Percentiles rank a stretch among this genome's conserved stretches.
These are phyloP conservation scores for Rehmannia glutinosa DNA, from an alignment of 257 asterid species.

Conservation along the genomic window DNA sequence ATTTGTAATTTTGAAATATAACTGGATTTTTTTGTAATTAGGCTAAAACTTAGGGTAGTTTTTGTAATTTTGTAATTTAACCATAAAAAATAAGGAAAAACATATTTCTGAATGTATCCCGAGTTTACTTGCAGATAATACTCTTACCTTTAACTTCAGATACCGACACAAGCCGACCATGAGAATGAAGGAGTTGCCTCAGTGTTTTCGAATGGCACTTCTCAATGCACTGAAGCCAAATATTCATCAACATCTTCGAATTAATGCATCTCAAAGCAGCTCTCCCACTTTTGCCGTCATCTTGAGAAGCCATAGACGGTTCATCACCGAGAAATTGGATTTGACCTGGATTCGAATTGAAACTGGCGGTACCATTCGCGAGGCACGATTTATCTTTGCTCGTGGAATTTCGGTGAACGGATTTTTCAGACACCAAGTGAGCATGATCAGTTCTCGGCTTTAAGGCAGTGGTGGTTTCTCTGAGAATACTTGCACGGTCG, in stretches of 20 bases:
- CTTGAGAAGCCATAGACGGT: constrained; percentile 18
- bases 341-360: constrained; percentile 25
- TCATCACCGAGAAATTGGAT: constrained; percentile 24
- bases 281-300: constrained; percentile 31
- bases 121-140: background rate
- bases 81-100: background rate
- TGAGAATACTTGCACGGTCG: constrained; percentile 41
- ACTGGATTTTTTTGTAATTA: too few relatives aligned
- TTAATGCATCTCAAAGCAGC: constrained; percentile 41
- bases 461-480: constrained; percentile 42
- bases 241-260: constrained; percentile 52
- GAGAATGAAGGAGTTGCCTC: constrained; percentile 70
- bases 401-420: constrained; percentile 39
- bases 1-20: background rate
- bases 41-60: background rate
- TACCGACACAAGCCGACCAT: constrained; percentile 77
- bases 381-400: constrained; percentile 34
- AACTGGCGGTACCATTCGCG: constrained; percentile 19
- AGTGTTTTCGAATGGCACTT: constrained; percentile 90
- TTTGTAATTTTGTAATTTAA: background rate
- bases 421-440: constrained; percentile 34
- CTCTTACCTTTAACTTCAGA: constrained; percentile 72
- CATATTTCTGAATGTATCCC: background rate
- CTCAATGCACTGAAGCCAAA: constrained; percentile 77
- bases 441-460: constrained; percentile 41